Base-by-base conservation (phyloP, 371 early-diverging fungal genomes). In the Catenaria anguillulae region DNA sequence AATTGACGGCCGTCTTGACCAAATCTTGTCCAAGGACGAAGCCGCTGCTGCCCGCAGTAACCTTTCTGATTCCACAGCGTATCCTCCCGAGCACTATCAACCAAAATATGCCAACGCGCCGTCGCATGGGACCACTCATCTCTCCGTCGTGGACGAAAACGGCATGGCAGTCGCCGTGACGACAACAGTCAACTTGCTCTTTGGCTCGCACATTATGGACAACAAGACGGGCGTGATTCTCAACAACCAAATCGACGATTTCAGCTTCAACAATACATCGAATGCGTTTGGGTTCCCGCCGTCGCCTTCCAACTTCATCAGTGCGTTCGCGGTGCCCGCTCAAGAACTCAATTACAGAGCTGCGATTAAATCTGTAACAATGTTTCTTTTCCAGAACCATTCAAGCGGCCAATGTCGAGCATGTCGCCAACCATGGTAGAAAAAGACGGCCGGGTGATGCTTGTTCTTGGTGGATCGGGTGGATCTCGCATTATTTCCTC, bases 191-290 rank as follows among this genome's bases (percentile, higher is more conserved):
- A 97, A 99, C 74, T 72, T 95, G 23, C 68, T 85, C 26, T 99
- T 97, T 78, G 99, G 99, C 0, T 85, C 95, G 4, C 86, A 85
- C 45, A 67, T 98, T n/a, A 82, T 99, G 85, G 94, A 98, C 70
- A 83, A 83, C 2, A 73, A 64, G 23, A 93, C 98, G 0, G 99
- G 99, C n/a, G 80, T 99, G 34, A 86, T 99, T 42, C 76, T 99
- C 42, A 99, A 99, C 74, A 83, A 98, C 70, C 84, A 97, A 68
- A 96, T 99, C 88, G 98, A 98, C 70, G 99, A 99, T 68, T 99
- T 99, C 69, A 87, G 89, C 56, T 89, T 91, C 33, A 93, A 93
- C 36, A 85, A 86, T 48, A 67, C 72, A 21, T 78, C 88, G 21
- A 93, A 97, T 67, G 72, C 74, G 19, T 93, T 93, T 78, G 92